Evolutionary conservation across 2,329 filamentous ascomycete genomes (phyloP).

Genomic region (Aspergillus arachidicola): DNA sequence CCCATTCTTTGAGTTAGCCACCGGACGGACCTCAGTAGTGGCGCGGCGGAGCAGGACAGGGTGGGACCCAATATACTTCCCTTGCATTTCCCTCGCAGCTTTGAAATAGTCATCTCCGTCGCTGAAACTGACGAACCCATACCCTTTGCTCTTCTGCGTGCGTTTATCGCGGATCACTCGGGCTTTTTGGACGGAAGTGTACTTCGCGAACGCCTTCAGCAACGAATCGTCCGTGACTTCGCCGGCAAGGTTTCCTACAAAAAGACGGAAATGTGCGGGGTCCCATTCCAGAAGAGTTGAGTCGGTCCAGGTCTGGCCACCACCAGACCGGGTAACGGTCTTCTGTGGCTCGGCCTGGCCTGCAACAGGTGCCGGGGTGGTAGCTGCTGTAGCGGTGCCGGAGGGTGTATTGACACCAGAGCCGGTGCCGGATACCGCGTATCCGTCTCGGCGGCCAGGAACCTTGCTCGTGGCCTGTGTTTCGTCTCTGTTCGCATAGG

Average conservation of each 20-base stretch:
- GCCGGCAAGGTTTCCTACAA: conserved; percentile 94
- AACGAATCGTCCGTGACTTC: conserved; percentile 97
- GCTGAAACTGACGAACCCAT: conserved; percentile 93
- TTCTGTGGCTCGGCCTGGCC: conserved; percentile 60
- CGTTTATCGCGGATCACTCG: conserved; percentile 94
- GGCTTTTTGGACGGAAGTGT: conserved; percentile 86
- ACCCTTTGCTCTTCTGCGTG: conserved; percentile 94
- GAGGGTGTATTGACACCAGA: conserved; percentile 38
- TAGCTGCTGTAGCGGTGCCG: conserved; percentile 31
- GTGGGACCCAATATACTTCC: conserved; percentile 98
- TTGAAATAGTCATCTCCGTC: conserved; percentile 96
- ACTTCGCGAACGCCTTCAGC: conserved; percentile 88
- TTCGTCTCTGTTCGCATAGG: conserved; percentile 71
- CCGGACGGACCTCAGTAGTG: conserved; percentile 85
- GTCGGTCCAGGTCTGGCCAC: conserved; percentile 92
- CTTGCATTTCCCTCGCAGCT: conserved; percentile 96
- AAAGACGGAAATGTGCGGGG: conserved; percentile 88
- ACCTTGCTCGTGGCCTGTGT: conserved; percentile 36
- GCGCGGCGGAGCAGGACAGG: conserved; percentile 85
- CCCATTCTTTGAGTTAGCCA: conserved; percentile 68
- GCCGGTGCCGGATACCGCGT: conserved; percentile 44
- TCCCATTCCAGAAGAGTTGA: conserved; percentile 91
- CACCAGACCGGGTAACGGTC: conserved; percentile 85
- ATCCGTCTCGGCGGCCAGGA: conserved; percentile 48
- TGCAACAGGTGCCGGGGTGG: conserved; percentile 48